Evolutionary conservation across 176 grass and related monocot genomes (phyloP), one percentile per base, ranked within the genome.

Genomic region (Oryza rufipogon): DNA sequence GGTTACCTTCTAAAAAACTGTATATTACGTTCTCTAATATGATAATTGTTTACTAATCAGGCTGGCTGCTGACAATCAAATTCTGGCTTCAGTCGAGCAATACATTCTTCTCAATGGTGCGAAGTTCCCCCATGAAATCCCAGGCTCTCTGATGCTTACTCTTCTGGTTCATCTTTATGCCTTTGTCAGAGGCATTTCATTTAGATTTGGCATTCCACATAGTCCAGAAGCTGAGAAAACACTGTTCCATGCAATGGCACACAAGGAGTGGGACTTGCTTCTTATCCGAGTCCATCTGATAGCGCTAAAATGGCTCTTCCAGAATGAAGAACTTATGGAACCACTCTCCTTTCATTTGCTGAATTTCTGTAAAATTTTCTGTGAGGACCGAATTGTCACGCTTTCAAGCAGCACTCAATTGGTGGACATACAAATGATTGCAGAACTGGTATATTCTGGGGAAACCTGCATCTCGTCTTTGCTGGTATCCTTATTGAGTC

Each of bases 21-120:
- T 13, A 51, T n/a, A 46, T 36, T 36, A 48, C n/a, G 20, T 77
- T 14, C 68, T 83, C 70, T 88, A 80, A 81, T 74, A 54, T 68
- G 38, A 52, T 88, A 15, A 74, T 91, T 88, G 13, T 85, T 65
- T 64, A 80, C 41, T 73, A 48, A 79, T 74, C 85, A 98, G 96
- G 56, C 63, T 95, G 72, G 90, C 81, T 77, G 70, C 83, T 86
- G 83, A 91, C 70, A 92, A 89, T 73, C 85, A 98, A 90, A 83
- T 91, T 74, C 84, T 98, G n/a, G 87, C 91, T 87, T 93, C 96
- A 73, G 68, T 98, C 58, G 96, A 98, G 92, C 91, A 95, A 87
- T 98, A 98, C 80, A 90, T 98, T 73, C 88, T 98, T 82, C 77
- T 95, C 66, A 98, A 98, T 74, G 54, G 84, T 86, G 90, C 42